Conservation (phyloP, 768 basidiomycete species). For the Phallus indusiatus region DNA sequence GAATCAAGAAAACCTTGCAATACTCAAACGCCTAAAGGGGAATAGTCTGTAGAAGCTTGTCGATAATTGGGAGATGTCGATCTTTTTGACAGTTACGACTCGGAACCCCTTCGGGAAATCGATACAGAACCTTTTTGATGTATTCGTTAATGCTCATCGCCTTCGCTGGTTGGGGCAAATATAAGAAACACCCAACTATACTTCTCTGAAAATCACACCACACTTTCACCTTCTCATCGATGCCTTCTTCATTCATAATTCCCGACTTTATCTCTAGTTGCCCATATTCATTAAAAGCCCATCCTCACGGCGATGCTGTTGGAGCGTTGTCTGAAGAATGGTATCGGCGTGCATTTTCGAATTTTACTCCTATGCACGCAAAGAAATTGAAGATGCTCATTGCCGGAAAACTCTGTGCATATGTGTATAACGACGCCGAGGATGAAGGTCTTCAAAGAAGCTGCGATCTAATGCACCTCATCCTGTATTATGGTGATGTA, state of each 20-base stretch:
- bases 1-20: too few relatives aligned
- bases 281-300: conserved; percentile 34
- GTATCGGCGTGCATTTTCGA: conserved; percentile 13
- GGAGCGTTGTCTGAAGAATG: conserved; percentile 40
- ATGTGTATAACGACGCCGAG: conserved; percentile 50
- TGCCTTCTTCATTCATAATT: conserved; percentile 32
- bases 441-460: conserved; percentile 51
- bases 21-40: too few relatives aligned
- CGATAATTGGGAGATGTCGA: too few relatives aligned
- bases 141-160: too few relatives aligned
- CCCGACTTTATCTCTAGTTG: conserved; percentile 49
- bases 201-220: neutral
- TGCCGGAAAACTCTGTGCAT: conserved; percentile 57
- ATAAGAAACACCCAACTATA: too few relatives aligned
- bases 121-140: too few relatives aligned
- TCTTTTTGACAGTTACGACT: too few relatives aligned
- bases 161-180: too few relatives aligned
- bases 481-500: conserved; percentile 24
- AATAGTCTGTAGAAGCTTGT: too few relatives aligned
- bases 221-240: neutral
- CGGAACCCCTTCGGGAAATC: too few relatives aligned
- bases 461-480: conserved; percentile 53
- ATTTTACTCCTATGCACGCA: conserved; percentile 15
- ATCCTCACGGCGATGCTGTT: conserved; percentile 35
- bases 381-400: conserved; percentile 43